phyloP scores from a whole-genome alignment of 2,329 filamentous ascomycete species.

The Zymoseptoria tritici region DNA sequence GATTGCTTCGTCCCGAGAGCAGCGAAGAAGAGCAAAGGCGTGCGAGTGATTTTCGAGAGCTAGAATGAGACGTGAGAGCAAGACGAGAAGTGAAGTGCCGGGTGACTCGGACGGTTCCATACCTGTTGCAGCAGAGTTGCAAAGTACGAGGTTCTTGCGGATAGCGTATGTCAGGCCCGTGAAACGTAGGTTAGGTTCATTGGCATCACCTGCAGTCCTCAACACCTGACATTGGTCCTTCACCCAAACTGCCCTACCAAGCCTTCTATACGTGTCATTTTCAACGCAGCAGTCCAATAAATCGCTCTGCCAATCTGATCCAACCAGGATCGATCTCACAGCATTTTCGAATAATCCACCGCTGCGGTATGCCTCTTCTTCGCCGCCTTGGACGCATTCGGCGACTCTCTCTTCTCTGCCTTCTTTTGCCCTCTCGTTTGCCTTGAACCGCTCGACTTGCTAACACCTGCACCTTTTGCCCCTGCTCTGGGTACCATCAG shows the following conservation, averaged over 20 bases:
- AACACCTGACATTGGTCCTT: no score
- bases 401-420: constrained; percentile 3
- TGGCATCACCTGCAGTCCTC: no score
- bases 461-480: neutral
- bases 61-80: neutral
- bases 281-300: neutral
- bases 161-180: neutral
- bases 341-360: neutral
- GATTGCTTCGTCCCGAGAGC: neutral
- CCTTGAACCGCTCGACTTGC: constrained; percentile 3
- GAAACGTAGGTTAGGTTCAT: no score
- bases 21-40: neutral
- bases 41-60: neutral
- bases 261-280: neutral
- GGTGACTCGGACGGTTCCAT: neutral
- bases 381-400: constrained; percentile 9
- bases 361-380: constrained; percentile 9
- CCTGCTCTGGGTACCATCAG: neutral
- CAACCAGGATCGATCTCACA: neutral
- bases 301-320: neutral
- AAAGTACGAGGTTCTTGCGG: neutral
- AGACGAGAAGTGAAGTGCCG: neutral
- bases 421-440: constrained; percentile 11
- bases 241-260: no score
- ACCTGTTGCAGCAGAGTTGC: neutral